A percentile compares a stretch with the other conserved stretches of the same genome.
These are phyloP conservation scores for Gynostemma pentaphyllum DNA, from an alignment of 306 rosid genomes.

Conservation along the genomic window DNA sequence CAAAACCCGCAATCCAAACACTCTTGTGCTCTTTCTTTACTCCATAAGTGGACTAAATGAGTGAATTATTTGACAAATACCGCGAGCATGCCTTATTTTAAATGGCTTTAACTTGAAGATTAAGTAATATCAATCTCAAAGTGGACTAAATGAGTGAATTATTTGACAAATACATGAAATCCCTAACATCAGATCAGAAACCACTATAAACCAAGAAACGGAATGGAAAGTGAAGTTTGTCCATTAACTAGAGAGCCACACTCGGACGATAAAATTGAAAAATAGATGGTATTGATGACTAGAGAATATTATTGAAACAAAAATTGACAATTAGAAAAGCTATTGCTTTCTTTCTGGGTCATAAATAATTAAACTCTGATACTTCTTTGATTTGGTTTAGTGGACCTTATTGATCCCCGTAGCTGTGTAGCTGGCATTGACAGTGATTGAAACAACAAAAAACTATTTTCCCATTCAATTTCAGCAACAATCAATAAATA, in stretches of 20 bases:
- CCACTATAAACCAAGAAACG: background rate
- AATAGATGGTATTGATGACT: background rate
- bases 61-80: too few species aligned
- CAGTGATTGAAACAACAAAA: background rate
- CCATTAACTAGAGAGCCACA: background rate
- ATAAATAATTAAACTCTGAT: background rate
- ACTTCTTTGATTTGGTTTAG: background rate
- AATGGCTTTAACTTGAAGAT: background rate
- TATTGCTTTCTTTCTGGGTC: background rate
- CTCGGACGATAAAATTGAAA: background rate
- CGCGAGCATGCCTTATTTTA: too few species aligned
- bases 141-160: background rate
- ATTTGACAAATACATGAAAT: background rate
- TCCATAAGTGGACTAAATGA: too few species aligned
- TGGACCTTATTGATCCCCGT: background rate
- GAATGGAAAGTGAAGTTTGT: background rate
- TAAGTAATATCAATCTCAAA: background rate
- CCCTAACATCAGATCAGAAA: background rate
- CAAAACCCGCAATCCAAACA: too few species aligned
- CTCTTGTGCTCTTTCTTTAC: background rate
- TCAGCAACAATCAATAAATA: background rate
- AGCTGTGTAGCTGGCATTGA: background rate
- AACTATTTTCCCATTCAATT: background rate
- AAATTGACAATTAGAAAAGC: background rate
- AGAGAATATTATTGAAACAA: background rate